These are phyloP conservation scores for Plectosphaerella sp. DNA, from an alignment of 2,329 filamentous ascomycete species.

Conservation along the genomic window DNA sequence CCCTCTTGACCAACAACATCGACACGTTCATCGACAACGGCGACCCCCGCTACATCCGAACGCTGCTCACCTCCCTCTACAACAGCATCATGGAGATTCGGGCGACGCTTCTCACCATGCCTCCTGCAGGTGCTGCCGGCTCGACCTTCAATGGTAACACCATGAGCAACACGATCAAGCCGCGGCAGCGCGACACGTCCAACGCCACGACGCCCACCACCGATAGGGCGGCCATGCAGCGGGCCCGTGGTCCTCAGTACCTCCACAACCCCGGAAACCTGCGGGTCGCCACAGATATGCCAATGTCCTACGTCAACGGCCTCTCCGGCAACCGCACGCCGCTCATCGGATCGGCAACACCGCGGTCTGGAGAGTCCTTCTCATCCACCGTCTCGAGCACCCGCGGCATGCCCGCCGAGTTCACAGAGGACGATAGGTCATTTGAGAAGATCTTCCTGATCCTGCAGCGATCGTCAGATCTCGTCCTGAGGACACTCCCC, in stretches of 20 bases:
- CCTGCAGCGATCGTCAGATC: constrained; percentile 67
- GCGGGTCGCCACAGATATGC: constrained; percentile 52
- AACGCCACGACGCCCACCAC: constrained; percentile 49
- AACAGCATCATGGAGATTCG: constrained; percentile 65
- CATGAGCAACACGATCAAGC: constrained; percentile 44
- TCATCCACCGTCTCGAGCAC: constrained; percentile 48
- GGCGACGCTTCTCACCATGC: constrained; percentile 40
- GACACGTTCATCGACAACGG: constrained; percentile 62
- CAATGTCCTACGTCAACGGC: constrained; percentile 44
- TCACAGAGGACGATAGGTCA: constrained; percentile 70
- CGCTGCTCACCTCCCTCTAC: constrained; percentile 58
- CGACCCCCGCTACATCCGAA: constrained; percentile 63
- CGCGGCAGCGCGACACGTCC: constrained; percentile 47
- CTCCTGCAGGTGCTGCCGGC: constrained; percentile 12
- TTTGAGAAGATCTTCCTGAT: constrained; percentile 82
- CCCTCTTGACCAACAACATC: constrained; percentile 55
- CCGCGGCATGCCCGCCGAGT: constrained; percentile 50
- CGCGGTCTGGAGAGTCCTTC: constrained; percentile 80
- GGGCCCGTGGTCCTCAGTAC: constrained; percentile 31
- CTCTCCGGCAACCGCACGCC: constrained; percentile 45
- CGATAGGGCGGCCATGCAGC: constrained; percentile 32
- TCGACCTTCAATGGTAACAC: constrained; percentile 1
- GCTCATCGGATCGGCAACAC: constrained; percentile 59
- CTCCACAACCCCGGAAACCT: constrained; percentile 49
- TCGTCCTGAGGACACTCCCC: constrained; percentile 69